phyloP scores from a whole-genome alignment of 2,329 filamentous ascomycete species.

The Seiridium unicorne region DNA sequence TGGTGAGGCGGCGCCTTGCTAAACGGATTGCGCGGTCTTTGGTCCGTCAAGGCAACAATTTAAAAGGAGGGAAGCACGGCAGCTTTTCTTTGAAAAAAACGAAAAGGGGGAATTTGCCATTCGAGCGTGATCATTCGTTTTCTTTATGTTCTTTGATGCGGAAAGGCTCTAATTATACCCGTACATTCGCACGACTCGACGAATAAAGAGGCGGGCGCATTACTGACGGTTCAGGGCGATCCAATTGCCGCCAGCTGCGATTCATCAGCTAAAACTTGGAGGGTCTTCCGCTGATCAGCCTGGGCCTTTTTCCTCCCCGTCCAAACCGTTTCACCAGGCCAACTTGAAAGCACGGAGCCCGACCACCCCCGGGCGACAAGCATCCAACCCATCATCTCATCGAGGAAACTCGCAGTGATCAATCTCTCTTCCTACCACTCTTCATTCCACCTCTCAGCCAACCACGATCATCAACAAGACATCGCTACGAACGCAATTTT shows the following conservation, averaged over 20 bases:
- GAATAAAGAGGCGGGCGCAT: too few species aligned
- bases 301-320: background rate
- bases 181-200: too few species aligned
- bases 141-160: too few species aligned
- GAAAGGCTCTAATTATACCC: too few species aligned
- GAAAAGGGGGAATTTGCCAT: background rate
- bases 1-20: background rate
- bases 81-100: background rate
- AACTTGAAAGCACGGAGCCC: constrained; percentile 6
- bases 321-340: constrained; percentile 8
- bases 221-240: too few species aligned
- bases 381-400: background rate
- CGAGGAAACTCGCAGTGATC: background rate
- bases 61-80: background rate
- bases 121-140: too few species aligned
- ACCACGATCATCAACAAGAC: constrained; percentile 1
- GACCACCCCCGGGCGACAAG: too few species aligned
- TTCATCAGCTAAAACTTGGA: background rate
- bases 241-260: too few species aligned
- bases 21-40: background rate
- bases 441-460: constrained; percentile 6
- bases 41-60: background rate
- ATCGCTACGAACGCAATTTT: background rate
- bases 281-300: background rate
- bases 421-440: constrained; percentile 7